Evolutionary conservation across 768 basidiomycete species (phyloP).

Genomic region (Hericium coralloides): DNA sequence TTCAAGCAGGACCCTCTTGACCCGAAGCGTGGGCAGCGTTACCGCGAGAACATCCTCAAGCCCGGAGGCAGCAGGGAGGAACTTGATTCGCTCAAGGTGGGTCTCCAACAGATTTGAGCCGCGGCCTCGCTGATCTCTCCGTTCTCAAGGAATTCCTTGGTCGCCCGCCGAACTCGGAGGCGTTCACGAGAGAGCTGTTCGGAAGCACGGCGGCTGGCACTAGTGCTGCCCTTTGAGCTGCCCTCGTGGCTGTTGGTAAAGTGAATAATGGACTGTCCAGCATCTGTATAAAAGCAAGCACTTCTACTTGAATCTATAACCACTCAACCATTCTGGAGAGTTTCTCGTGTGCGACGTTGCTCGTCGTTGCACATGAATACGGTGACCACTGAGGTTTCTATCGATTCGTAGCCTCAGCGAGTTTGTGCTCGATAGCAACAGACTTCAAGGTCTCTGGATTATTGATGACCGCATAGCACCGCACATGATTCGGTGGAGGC

Average conservation of each 20-base stretch:
- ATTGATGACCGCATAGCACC: conserved; percentile 28
- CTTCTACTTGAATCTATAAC: not conserved
- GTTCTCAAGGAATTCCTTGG: conserved; percentile 12
- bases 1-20: conserved; percentile 75
- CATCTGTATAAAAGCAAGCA: not conserved
- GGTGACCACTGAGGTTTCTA: too few species aligned
- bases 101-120: conserved; percentile 4
- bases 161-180: conserved; percentile 11
- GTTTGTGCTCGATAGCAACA: too few species aligned
- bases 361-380: too few species aligned
- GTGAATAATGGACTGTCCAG: not conserved
- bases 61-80: conserved; percentile 78
- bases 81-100: conserved; percentile 65
- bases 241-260: not conserved
- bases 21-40: conserved; percentile 52
- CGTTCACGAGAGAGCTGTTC: conserved; percentile 13
- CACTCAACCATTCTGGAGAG: too few species aligned
- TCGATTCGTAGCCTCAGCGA: too few species aligned
- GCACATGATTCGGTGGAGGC: conserved; percentile 83
- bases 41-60: conserved; percentile 67
- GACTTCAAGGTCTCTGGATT: not conserved
- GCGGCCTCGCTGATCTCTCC: not conserved
- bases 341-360: too few species aligned
- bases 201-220: not conserved
- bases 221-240: not conserved